Conservation (phyloP, 768 basidiomycete genomes). For the Tulasnella sp. region DNA sequence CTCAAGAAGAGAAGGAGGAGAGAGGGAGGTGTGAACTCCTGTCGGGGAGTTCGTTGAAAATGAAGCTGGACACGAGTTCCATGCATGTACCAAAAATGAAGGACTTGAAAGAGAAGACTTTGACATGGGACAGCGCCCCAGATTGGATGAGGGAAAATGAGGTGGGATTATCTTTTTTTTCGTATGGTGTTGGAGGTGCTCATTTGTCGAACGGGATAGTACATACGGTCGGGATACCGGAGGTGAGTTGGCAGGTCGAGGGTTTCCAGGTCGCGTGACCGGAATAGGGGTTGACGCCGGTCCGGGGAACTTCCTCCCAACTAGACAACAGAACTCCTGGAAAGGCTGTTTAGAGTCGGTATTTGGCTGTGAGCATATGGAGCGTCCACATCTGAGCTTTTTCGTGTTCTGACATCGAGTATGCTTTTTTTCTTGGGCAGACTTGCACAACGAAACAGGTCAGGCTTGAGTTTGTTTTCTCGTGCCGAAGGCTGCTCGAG, state of each 20-base stretch:
- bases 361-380: conserved; percentile 55
- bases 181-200: background rate
- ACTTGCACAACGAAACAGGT: conserved; percentile 78
- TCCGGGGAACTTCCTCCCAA: conserved; percentile 33
- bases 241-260: conserved; percentile 43
- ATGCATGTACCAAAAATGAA: background rate
- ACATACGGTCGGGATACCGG: conserved; percentile 65
- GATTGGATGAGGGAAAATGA: conserved; percentile 66
- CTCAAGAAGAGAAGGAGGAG: background rate
- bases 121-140: conserved; percentile 57
- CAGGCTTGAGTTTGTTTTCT: conserved; percentile 13
- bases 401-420: background rate
- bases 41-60: conserved; percentile 2
- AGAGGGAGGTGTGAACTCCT: background rate
- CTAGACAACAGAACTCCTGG: conserved; percentile 55
- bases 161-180: background rate
- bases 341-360: conserved; percentile 58
- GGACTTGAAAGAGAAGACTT: conserved; percentile 32
- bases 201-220: conserved; percentile 41
- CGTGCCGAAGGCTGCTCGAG: background rate
- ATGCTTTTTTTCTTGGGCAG: conserved; percentile 37
- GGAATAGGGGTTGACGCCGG: conserved; percentile 24
- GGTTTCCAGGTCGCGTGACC: conserved; percentile 1
- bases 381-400: conserved; percentile 10
- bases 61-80: background rate